Evolutionary conservation across 1,284 basidiomycete genomes (phyloP).

Genomic region (Rugosomyces carneus): DNA sequence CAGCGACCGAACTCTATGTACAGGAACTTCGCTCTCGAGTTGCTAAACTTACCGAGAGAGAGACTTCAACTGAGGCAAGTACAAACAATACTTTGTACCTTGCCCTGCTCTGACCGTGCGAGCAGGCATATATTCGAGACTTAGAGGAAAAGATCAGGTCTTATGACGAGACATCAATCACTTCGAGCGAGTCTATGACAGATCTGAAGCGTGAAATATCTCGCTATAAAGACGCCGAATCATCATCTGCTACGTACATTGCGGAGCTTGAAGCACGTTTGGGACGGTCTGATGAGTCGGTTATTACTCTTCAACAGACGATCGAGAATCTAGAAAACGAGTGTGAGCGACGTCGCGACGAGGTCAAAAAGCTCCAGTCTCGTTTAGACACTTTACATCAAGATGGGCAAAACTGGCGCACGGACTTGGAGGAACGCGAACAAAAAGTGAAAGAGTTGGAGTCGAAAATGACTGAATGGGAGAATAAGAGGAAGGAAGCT

Average conservation of each 20-base stretch:
- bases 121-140: conserved; percentile 84
- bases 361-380: conserved; percentile 64
- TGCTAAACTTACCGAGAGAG: conserved; percentile 80
- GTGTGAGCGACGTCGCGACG: conserved; percentile 60
- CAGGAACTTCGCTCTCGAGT: conserved; percentile 80
- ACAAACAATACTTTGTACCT: conserved; percentile 3
- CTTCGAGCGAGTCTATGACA: conserved; percentile 69
- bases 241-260: conserved; percentile 75
- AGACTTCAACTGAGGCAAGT: conserved; percentile 82
- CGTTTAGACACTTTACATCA: conserved; percentile 66
- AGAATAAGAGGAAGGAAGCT: conserved; percentile 60
- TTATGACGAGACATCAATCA: conserved; percentile 72
- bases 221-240: conserved; percentile 73
- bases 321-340: conserved; percentile 79
- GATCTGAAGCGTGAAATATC: conserved; percentile 83
- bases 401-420: conserved; percentile 69
- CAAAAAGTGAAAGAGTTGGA: conserved; percentile 70
- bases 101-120: conserved; percentile 10
- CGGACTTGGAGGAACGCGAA: conserved; percentile 80
- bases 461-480: conserved; percentile 68
- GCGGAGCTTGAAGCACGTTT: conserved; percentile 85
- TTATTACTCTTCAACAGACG: conserved; percentile 59
- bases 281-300: conserved; percentile 72
- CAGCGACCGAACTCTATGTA: conserved; percentile 81
- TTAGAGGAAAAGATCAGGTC: conserved; percentile 85